Conservation (phyloP, 1,139 yeast species). For the Nematodospora anomalae region DNA sequence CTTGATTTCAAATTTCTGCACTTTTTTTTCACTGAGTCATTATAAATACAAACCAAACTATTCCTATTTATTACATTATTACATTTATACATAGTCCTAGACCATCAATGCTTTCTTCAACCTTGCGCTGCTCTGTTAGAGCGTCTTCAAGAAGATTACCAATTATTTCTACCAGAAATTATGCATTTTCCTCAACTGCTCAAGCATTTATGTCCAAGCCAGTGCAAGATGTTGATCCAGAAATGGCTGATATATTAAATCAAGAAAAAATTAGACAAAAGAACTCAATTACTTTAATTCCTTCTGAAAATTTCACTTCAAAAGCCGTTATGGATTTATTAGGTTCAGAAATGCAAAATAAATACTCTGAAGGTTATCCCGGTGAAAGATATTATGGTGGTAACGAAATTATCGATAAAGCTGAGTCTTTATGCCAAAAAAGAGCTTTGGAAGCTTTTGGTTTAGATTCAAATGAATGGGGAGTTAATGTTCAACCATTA, state of each 20-base stretch:
- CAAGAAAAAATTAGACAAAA: slow-evolving; percentile 82
- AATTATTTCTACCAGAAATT: slow-evolving; percentile 20
- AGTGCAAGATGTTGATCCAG: slow-evolving; percentile 76
- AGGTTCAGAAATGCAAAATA: slow-evolving; percentile 96
- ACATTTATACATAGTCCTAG: no score
- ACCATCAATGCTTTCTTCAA: slow-evolving; percentile 19
- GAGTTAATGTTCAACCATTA: slow-evolving; percentile 91
- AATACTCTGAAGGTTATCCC: slow-evolving; percentile 98
- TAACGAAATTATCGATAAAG: slow-evolving; percentile 88
- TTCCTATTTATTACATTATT: background rate
- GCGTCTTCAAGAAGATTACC: slow-evolving; percentile 15
- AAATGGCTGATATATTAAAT: slow-evolving; percentile 72
- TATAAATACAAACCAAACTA: background rate
- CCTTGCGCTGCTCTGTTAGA: slow-evolving; percentile 29
- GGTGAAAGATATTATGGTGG: slow-evolving; percentile 98
- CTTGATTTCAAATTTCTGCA: background rate
- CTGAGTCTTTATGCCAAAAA: slow-evolving; percentile 85
- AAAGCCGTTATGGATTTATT: slow-evolving; percentile 90
- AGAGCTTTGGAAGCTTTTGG: slow-evolving; percentile 87
- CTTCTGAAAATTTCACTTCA: slow-evolving; percentile 94
- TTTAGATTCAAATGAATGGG: slow-evolving; percentile 81
- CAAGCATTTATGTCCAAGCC: slow-evolving; percentile 59
- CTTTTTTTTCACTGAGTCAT: slow-evolving; percentile 1
- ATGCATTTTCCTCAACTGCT: slow-evolving; percentile 52
- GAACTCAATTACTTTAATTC: slow-evolving; percentile 86